Conservation (phyloP, 352 stramenopile genomes). For the Phytophthora pini region DNA sequence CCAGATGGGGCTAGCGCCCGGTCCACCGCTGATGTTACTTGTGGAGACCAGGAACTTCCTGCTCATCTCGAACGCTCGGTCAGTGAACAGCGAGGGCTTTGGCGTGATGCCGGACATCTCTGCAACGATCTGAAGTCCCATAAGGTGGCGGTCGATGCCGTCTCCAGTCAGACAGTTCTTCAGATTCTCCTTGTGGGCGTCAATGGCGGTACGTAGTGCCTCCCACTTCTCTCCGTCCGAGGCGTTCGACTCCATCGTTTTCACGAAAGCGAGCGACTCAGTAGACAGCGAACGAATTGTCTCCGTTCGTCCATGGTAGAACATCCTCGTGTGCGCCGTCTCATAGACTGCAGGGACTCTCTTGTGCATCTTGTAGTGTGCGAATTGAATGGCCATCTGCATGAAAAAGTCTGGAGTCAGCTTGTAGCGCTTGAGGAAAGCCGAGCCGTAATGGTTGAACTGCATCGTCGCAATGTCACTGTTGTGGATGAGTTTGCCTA, state of each 20-base stretch:
- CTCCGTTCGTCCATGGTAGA: conserved; percentile 97
- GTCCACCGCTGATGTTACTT: conserved; percentile 94
- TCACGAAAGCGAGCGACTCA: conserved; percentile 91
- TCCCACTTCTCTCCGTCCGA: conserved; percentile 81
- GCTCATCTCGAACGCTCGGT: conserved; percentile 93
- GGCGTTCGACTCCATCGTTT: conserved; percentile 86
- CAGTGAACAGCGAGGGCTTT: conserved; percentile 92
- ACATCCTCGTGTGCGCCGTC: conserved; percentile 96
- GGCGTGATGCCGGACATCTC: conserved; percentile 91
- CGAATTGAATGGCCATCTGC: conserved; percentile 97
- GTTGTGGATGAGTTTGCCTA: conserved; percentile 92
- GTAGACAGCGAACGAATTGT: conserved; percentile 90
- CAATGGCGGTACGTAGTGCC: conserved; percentile 89
- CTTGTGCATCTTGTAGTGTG: conserved; percentile 96
- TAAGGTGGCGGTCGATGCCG: conserved; percentile 96
- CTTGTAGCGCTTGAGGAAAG: conserved; percentile 94
- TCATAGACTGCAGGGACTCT: conserved; percentile 96
- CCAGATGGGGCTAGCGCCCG: conserved; percentile 95
- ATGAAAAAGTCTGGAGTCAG: conserved; percentile 97
- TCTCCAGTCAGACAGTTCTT: conserved; percentile 83
- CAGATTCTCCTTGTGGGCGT: conserved; percentile 92
- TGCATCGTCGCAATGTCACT: conserved; percentile 92
- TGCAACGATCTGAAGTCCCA: conserved; percentile 95
- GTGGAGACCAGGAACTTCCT: conserved; percentile 97
- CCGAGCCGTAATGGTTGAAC: conserved; percentile 93